phyloP scores from a whole-genome alignment of 2,329 filamentous ascomycete species.

The Cercospora beticola region DNA sequence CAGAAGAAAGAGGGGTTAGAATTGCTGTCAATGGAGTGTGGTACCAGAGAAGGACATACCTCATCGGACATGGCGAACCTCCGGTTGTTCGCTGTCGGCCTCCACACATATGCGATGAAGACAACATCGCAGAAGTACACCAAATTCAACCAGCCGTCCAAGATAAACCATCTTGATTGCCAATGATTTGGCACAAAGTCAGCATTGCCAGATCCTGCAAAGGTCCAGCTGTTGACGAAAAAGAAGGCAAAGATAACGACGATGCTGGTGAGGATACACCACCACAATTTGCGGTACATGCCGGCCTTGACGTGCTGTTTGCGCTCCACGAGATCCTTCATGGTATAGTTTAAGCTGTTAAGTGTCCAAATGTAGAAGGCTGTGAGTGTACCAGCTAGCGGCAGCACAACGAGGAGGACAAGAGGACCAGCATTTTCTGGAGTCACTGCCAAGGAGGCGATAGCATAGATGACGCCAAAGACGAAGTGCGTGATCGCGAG shows the following conservation, averaged over 20 bases:
- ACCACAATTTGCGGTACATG: slow-evolving; percentile 99
- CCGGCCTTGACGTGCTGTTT: slow-evolving; percentile 89
- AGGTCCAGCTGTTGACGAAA: slow-evolving; percentile 96
- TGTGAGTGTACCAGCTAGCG: slow-evolving; percentile 85
- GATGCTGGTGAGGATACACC: slow-evolving; percentile 90
- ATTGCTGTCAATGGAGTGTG: background rate
- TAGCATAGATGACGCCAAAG: slow-evolving; percentile 89
- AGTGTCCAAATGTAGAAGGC: slow-evolving; percentile 99
- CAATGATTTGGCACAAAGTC: slow-evolving; percentile 96
- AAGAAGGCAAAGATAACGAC: slow-evolving; percentile 97
- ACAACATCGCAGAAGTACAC: slow-evolving; percentile 93
- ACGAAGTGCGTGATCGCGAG: slow-evolving; percentile 90
- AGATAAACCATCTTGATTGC: slow-evolving; percentile 95
- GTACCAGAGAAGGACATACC: slow-evolving; percentile 46
- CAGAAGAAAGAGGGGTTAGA: slow-evolving; percentile 3
- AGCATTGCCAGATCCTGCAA: slow-evolving; percentile 78
- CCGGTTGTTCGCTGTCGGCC: slow-evolving; percentile 93
- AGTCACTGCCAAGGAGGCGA: slow-evolving; percentile 83
- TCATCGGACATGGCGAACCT: slow-evolving; percentile 99
- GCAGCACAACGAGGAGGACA: slow-evolving; percentile 88
- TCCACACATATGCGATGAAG: slow-evolving; percentile 93
- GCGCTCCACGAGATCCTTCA: slow-evolving; percentile 91
- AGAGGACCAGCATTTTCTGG: slow-evolving; percentile 87
- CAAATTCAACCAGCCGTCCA: slow-evolving; percentile 95
- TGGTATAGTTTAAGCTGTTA: slow-evolving; percentile 89